phyloP scores from a whole-genome alignment of 1,284 basidiomycete genomes.

The Trametes versicolor region DNA sequence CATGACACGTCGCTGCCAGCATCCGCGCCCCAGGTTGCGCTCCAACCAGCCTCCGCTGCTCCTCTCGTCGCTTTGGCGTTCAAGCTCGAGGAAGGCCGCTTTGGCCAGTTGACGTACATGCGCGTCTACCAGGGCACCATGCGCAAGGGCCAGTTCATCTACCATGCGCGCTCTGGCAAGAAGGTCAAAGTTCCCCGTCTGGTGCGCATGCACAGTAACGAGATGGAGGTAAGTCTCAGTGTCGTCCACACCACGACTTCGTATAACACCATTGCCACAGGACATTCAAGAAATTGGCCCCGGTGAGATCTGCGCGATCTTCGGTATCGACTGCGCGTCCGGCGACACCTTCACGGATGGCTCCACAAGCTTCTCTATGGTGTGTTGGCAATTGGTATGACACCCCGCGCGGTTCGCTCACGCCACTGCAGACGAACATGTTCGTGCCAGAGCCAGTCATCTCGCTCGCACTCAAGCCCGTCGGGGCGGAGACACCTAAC shows the following conservation, averaged over 20 bases:
- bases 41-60: constrained; percentile 84
- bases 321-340: constrained; percentile 98
- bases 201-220: constrained; percentile 98
- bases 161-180: constrained; percentile 96
- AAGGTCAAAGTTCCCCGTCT: constrained; percentile 98
- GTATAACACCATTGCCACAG: constrained; percentile 45
- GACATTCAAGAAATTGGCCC: constrained; percentile 95
- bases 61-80: constrained; percentile 96
- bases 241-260: background rate
- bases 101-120: constrained; percentile 99
- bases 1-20: constrained; percentile 83
- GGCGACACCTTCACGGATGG: constrained; percentile 99
- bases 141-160: constrained; percentile 88
- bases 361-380: constrained; percentile 89
- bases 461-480: constrained; percentile 92
- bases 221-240: constrained; percentile 86
- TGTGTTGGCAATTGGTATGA: constrained; percentile 45
- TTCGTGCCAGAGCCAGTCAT: constrained; percentile 99
- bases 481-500: constrained; percentile 93
- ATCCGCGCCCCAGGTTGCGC: constrained; percentile 74
- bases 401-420: background rate
- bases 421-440: constrained; percentile 87
- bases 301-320: constrained; percentile 99
- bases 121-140: constrained; percentile 97
- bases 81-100: constrained; percentile 98